Percentiles rank a stretch among this genome's conserved stretches.
Conservation (phyloP, 2,329 filamentous ascomycete genomes). For the Beauveria sp. region DNA sequence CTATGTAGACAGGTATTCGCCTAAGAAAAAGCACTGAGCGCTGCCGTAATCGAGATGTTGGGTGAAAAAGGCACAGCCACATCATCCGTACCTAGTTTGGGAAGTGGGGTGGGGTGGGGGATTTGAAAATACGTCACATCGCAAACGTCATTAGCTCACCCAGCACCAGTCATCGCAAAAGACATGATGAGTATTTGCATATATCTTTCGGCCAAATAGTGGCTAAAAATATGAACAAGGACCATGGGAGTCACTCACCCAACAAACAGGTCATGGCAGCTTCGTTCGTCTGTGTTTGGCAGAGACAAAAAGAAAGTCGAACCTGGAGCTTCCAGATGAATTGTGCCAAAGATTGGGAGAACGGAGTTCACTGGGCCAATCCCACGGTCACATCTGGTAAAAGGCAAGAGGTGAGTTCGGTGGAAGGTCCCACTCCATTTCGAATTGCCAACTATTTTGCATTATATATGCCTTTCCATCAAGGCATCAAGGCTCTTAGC, state of each 20-base stretch:
- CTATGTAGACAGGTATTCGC: neutral
- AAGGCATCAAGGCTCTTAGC: neutral
- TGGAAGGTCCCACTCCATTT: conserved; percentile 61
- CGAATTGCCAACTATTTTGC: neutral
- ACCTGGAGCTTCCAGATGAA: conserved; percentile 31
- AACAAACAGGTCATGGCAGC: neutral
- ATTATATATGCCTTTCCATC: neutral
- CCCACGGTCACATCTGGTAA: conserved; percentile 74
- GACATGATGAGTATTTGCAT: too few relatives aligned
- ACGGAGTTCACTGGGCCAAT: conserved; percentile 44
- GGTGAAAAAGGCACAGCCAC: neutral
- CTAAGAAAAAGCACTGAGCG: neutral
- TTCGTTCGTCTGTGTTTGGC: too few relatives aligned
- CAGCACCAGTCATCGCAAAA: too few relatives aligned
- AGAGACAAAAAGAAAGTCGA: conserved; percentile 30
- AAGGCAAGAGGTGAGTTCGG: conserved; percentile 71
- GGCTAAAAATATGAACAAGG: neutral
- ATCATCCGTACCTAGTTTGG: neutral
- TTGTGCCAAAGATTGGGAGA: conserved; percentile 44
- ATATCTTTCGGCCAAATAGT: too few relatives aligned
- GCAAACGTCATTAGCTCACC: neutral
- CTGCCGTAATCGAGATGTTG: neutral
- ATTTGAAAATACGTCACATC: neutral
- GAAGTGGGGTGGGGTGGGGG: conserved; percentile 4
- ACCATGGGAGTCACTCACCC: too few relatives aligned